Conservation (phyloP, 352 stramenopile species). For the Phytopythium oedochilum region DNA sequence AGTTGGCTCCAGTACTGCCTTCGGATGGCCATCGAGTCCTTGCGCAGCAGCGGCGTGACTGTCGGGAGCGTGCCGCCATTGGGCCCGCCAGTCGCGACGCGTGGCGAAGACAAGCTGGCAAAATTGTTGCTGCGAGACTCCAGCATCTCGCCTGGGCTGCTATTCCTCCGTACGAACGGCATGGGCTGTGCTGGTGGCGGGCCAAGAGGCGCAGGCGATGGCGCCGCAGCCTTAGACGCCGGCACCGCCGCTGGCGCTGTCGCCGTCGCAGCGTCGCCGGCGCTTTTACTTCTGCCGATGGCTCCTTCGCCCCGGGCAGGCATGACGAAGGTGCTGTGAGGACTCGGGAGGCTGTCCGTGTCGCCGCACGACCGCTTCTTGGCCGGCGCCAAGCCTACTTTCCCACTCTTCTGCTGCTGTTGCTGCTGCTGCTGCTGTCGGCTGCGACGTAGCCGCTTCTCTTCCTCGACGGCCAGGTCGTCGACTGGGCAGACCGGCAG, state of each 20-base stretch:
- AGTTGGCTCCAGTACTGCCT: constrained; percentile 87
- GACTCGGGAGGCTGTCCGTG: constrained; percentile 52
- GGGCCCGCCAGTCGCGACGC: constrained; percentile 8
- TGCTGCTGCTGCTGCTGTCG: constrained; percentile 15
- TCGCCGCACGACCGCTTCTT: constrained; percentile 44
- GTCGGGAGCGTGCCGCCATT: constrained; percentile 16
- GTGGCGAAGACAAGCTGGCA: not conserved
- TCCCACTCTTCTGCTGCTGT: not conserved
- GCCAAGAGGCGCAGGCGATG: not conserved
- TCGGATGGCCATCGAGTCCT: constrained; percentile 80
- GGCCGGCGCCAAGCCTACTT: constrained; percentile 16
- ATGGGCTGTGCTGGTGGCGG: not conserved
- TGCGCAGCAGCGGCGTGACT: constrained; percentile 39
- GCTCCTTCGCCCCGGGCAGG: not conserved
- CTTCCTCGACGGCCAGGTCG: constrained; percentile 70
- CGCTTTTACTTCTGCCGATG: constrained; percentile 1
- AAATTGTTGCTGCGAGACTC: constrained; percentile 5
- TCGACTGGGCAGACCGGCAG: constrained; percentile 71
- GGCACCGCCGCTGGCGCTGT: not conserved
- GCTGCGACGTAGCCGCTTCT: constrained; percentile 63
- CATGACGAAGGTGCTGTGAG: constrained; percentile 19
- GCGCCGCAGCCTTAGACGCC: too few relatives aligned
- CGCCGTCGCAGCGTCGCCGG: constrained; percentile 7
- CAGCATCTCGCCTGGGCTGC: constrained; percentile 9
- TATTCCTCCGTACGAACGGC: constrained; percentile 3